Evolutionary conservation across 495 filamentous ascomycete genomes (phyloP), one percentile per base, ranked within the genome.

Genomic region (Delitschia confertaspora): DNA sequence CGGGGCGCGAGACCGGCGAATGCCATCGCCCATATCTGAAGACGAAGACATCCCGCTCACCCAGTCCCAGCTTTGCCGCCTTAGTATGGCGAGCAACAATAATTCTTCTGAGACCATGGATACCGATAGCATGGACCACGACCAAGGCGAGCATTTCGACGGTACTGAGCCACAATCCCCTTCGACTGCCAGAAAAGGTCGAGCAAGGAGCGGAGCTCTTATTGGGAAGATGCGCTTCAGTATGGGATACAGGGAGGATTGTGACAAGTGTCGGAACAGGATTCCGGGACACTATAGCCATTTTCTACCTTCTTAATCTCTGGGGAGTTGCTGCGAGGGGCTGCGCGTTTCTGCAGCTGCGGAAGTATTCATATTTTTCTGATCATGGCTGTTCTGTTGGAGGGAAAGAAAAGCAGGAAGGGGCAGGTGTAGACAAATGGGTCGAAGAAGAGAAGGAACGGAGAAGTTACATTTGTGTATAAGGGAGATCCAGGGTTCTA

Each of bases 271-370:
- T 60, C 73, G 71, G 37, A 69, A 69, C 52, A 81, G 77, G 60
- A 80, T 89, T 21, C 86, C 85, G 0, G 86, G 87, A 0, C 87
- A 94, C 61, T 89, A 88, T 53, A 88, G 80, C 54, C 87, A 94
- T 62, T 87, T 89, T 33, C 38, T 62, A 2, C 47, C 58, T n/a
- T 51, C 22, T 6, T 45, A 35, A 43, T 25, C 24, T n/a, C n/a
- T n/a, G n/a, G n/a, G n/a, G n/a, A n/a, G n/a, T n/a, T n/a, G n/a
- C n/a, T n/a, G n/a, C n/a, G n/a, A n/a, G n/a, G n/a, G n/a, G n/a
- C n/a, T n/a, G n/a, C n/a, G n/a, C n/a, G n/a, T n/a, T n/a, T n/a
- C n/a, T n/a, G n/a, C n/a, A n/a, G n/a, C n/a, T n/a, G n/a, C n/a
- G n/a, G n/a, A n/a, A n/a, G n/a, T n/a, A n/a, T n/a, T n/a, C n/a